Evolutionary conservation across 1,139 yeast genomes (phyloP).

Genomic region (Kodamaea arcana): DNA sequence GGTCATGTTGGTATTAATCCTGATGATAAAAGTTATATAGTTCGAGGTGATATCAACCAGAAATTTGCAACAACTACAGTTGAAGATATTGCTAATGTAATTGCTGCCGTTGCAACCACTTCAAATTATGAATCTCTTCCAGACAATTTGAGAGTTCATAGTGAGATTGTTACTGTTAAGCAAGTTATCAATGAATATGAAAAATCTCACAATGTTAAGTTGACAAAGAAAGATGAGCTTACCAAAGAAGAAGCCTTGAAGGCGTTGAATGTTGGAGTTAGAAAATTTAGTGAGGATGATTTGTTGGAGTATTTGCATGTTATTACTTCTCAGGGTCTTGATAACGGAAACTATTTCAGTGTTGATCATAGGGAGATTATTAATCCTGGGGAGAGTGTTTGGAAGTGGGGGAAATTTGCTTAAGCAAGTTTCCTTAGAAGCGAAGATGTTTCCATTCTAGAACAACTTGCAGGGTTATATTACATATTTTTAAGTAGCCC

Average conservation of each 20-base stretch:
- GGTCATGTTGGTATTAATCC: constrained; percentile 37
- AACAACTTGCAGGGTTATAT: too few species aligned
- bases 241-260: constrained; percentile 29
- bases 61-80: constrained; percentile 31
- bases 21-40: constrained; percentile 29
- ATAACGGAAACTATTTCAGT: constrained; percentile 30
- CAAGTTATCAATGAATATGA: constrained; percentile 42
- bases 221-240: constrained; percentile 23
- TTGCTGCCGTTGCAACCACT: constrained; percentile 31
- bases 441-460: too few species aligned
- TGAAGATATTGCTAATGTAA: constrained; percentile 44
- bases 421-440: too few species aligned
- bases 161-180: constrained; percentile 36
- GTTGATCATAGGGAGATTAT: constrained; percentile 44
- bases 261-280: constrained; percentile 22
- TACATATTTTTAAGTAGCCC: too few species aligned
- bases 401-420: constrained; percentile 48
- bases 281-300: constrained; percentile 26
- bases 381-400: constrained; percentile 49
- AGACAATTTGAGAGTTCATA: constrained; percentile 39
- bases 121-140: constrained; percentile 46
- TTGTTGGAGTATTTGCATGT: constrained; percentile 30
- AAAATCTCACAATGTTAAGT: constrained; percentile 31
- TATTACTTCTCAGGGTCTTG: constrained; percentile 32
- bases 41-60: constrained; percentile 39